phyloP scores from a whole-genome alignment of 306 rosid species.

The Begonia peltatifolia region DNA sequence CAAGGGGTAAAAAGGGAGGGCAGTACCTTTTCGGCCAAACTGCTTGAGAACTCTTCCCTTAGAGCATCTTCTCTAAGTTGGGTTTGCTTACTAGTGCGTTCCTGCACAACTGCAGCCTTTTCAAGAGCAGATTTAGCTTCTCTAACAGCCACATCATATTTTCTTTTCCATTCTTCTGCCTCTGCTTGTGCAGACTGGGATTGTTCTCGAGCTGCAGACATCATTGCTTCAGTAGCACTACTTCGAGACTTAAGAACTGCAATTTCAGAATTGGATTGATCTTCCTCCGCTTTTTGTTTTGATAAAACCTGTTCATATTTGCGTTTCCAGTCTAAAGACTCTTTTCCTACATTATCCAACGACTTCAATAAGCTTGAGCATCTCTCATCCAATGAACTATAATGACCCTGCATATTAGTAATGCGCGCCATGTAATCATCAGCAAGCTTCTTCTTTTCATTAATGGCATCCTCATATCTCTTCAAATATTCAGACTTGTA shows the following conservation, averaged over 20 bases:
- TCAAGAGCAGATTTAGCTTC: slow-evolving; percentile 84
- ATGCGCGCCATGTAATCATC: slow-evolving; percentile 83
- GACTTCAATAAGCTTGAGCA: slow-evolving; percentile 49
- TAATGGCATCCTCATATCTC: slow-evolving; percentile 73
- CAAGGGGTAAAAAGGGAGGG: no score
- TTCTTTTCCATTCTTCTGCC: slow-evolving; percentile 93
- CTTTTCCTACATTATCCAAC: slow-evolving; percentile 64
- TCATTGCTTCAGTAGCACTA: slow-evolving; percentile 84
- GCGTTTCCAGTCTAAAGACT: slow-evolving; percentile 72
- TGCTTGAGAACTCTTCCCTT: slow-evolving; percentile 63
- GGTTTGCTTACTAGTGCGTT: slow-evolving; percentile 59
- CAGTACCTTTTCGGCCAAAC: slow-evolving; percentile 65
- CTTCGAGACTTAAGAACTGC: slow-evolving; percentile 68
- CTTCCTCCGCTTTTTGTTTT: slow-evolving; percentile 76
- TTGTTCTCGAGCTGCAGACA: slow-evolving; percentile 84
- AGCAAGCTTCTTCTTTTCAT: slow-evolving; percentile 69
- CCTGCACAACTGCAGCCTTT: slow-evolving; percentile 77
- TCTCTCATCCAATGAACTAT: slow-evolving; percentile 57
- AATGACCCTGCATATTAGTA: slow-evolving; percentile 58
- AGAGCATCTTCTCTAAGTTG: slow-evolving; percentile 86
- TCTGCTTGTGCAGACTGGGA: slow-evolving; percentile 92
- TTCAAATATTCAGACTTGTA: slow-evolving; percentile 66
- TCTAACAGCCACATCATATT: slow-evolving; percentile 64
- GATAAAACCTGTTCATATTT: slow-evolving; percentile 57
- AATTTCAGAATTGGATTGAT: slow-evolving; percentile 70